Conservation (phyloP, 805 yeast genomes). For the Suhomyces kilbournensis region DNA sequence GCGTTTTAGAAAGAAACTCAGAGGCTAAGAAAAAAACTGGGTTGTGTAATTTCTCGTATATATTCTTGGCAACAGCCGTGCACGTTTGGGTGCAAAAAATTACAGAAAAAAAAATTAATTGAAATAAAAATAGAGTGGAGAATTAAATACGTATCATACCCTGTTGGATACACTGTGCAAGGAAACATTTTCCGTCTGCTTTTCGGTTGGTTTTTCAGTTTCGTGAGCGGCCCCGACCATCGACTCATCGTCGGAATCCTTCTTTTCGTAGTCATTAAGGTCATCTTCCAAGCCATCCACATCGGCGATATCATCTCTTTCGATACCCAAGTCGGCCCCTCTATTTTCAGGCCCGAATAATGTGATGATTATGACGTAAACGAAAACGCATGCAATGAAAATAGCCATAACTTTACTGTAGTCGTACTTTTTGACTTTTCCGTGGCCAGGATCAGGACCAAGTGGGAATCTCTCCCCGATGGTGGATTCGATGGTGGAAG, state of each 20-base stretch:
- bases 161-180: neutral
- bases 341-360: conserved; percentile 61
- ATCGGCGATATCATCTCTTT: conserved; percentile 13
- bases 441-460: conserved; percentile 14
- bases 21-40: no score
- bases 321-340: conserved; percentile 16
- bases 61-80: neutral
- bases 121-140: neutral
- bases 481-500: conserved; percentile 65
- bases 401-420: conserved; percentile 65
- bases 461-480: conserved; percentile 52
- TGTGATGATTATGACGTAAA: conserved; percentile 45
- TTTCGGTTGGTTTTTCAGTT: neutral
- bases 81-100: neutral
- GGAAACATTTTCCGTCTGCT: neutral
- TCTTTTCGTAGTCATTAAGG: conserved; percentile 3
- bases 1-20: conserved; percentile 7
- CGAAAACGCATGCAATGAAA: conserved; percentile 62
- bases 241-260: conserved; percentile 4
- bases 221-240: neutral
- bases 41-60: neutral
- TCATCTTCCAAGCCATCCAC: conserved; percentile 5
- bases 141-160: conserved; percentile 1
- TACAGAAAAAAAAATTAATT: neutral
- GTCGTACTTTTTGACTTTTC: conserved; percentile 30